Base-by-base conservation (phyloP, 306 rosid genomes). In the Pterocarpus macrocarpus region DNA sequence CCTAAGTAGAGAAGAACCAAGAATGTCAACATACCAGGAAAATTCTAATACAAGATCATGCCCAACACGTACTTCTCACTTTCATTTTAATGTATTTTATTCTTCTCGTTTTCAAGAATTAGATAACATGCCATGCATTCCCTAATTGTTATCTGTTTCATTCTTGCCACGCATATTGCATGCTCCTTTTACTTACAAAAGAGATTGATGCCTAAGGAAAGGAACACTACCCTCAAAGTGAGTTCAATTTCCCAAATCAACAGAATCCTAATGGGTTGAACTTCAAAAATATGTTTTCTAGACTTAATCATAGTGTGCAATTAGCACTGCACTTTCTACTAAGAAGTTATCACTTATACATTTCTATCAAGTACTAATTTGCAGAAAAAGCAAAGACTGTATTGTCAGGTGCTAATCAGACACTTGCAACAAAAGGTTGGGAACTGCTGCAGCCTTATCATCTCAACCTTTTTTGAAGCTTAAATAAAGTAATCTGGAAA, bases 371-470 rank as follows among this genome's bases (percentile, higher is more conserved):
- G 39, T 55, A 15, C 69, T 41, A 41, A 34, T 57, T 55, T 45
- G 74, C 47, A 79, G 39, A 22, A 63, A 66, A 55, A 63, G 69
- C 47, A 12, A 38, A 43, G 75, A 43, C 71, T 8, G 62, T 34
- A 17, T 58, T 14, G 71, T 30, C 76, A 43, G 4, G 53, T 4
- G 64, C 13, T 78, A 17, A 64, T 45, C 34, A 64, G 68, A 73
- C 66, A 64, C 79, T 64, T 63, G 62, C 75, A 11, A 47, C 3
- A 53, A 64, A 55, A 22, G 12, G 69, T 64, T 41, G 86, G 73
- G 63, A 33, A n/a, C 62, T 15, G n/a, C 35, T 30, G 44, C 80
- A 73, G 59, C 65, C 63, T 32, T 13, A 45, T 69, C 30, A 36
- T 49, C 57, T 61, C 78, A 34, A 75, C 38, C 64, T 68, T 61